A percentile compares a stretch with the other conserved stretches of the same genome.
phyloP scores from a whole-genome alignment of 305 asterid genomes.

The Fraxinus baroniana region DNA sequence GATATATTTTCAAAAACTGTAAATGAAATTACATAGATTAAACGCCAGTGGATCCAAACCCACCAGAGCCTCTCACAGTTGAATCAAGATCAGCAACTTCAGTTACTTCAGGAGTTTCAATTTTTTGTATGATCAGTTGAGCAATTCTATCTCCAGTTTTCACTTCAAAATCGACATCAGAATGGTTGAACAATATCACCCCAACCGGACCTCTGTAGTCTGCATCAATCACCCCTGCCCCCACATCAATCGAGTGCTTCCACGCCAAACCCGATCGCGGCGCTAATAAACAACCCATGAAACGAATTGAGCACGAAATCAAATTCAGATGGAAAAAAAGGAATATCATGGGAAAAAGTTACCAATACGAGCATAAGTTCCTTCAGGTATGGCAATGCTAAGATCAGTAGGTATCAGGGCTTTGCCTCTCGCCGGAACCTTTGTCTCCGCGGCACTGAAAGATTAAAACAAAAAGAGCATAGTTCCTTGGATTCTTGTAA shows the following conservation, averaged over 20 bases:
- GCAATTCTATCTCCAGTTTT: slow-evolving; percentile 63
- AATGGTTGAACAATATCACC: slow-evolving; percentile 25
- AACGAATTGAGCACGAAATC: no score
- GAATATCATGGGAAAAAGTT: neutral
- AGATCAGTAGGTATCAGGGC: slow-evolving; percentile 69
- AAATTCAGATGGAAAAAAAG: no score
- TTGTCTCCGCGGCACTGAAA: slow-evolving; percentile 47
- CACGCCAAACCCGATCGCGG: no score
- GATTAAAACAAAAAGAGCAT: neutral
- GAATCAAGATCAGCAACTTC: slow-evolving; percentile 65
- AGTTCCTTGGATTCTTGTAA: neutral
- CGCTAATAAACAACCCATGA: no score
- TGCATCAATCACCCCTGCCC: no score
- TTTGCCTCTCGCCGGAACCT: slow-evolving; percentile 67
- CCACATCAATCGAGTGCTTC: no score
- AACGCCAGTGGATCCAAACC: slow-evolving; percentile 76
- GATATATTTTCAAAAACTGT: neutral
- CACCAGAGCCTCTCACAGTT: slow-evolving; percentile 64
- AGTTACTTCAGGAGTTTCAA: slow-evolving; percentile 51
- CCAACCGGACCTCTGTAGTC: no score
- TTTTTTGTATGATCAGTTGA: slow-evolving; percentile 54
- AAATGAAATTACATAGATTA: slow-evolving; percentile 7
- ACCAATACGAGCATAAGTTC: slow-evolving; percentile 76
- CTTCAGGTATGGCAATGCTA: slow-evolving; percentile 62
- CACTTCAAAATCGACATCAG: slow-evolving; percentile 58